Conservation (phyloP, 305 asterid species). For the Plantago coronopus region DNA sequence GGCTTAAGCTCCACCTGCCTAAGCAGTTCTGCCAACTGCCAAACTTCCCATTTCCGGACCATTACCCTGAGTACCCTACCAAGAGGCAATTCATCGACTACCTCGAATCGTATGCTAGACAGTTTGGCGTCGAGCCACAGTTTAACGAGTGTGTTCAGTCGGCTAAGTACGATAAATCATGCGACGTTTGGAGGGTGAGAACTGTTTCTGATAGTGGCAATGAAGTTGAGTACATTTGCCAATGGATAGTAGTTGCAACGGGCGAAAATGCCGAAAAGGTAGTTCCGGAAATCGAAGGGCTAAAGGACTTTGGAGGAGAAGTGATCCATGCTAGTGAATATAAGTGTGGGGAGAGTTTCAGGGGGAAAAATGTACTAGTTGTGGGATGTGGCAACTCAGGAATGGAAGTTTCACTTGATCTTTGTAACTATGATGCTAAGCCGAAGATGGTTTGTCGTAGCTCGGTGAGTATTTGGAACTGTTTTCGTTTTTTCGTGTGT, state of each 20-base stretch:
- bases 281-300: slow-evolving; percentile 71
- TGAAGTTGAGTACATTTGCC: slow-evolving; percentile 84
- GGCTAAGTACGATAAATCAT: slow-evolving; percentile 72
- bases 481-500: not conserved
- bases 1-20: slow-evolving; percentile 83
- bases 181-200: slow-evolving; percentile 65
- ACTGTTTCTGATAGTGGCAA: slow-evolving; percentile 32
- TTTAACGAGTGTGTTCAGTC: slow-evolving; percentile 70
- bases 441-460: slow-evolving; percentile 79
- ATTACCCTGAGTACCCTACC: slow-evolving; percentile 72
- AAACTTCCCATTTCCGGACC: slow-evolving; percentile 61
- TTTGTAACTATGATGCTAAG: slow-evolving; percentile 59
- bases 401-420: slow-evolving; percentile 93
- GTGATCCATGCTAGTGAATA: slow-evolving; percentile 70
- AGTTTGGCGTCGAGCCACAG: slow-evolving; percentile 60
- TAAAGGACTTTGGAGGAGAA: slow-evolving; percentile 55
- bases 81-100: slow-evolving; percentile 74
- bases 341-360: slow-evolving; percentile 59
- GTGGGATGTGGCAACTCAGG: slow-evolving; percentile 96
- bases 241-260: slow-evolving; percentile 84
- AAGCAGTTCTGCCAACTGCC: slow-evolving; percentile 83
- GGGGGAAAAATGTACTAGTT: slow-evolving; percentile 71
- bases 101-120: slow-evolving; percentile 57
- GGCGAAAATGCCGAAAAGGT: slow-evolving; percentile 80
- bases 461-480: slow-evolving; percentile 44